A percentile compares a stretch with the other conserved stretches of the same genome.
These are phyloP conservation scores for Trichoderma pleuroti DNA, from an alignment of 2,329 filamentous ascomycete species.

Conservation along the genomic window DNA sequence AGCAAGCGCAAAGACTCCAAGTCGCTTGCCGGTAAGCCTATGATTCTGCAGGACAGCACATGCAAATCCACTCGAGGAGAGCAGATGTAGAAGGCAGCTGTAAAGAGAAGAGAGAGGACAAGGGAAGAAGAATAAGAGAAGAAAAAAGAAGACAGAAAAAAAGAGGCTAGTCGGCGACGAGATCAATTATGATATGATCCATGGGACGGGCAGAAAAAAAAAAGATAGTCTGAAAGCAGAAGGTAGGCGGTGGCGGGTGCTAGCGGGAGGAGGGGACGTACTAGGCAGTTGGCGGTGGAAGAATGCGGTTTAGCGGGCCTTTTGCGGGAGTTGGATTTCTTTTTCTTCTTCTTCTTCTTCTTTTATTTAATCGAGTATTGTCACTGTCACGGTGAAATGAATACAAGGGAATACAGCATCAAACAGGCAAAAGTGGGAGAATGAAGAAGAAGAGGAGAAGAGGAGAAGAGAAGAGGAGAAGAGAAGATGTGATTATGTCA, in stretches of 20 bases:
- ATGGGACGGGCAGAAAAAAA: constrained; percentile 10
- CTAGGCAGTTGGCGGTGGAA: neutral
- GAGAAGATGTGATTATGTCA: too few species aligned
- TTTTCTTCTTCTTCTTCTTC: neutral
- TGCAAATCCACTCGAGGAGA: constrained; percentile 23
- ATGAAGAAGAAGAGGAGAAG: neutral
- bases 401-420: neutral
- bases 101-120: neutral
- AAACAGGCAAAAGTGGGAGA: neutral
- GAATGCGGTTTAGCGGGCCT: neutral
- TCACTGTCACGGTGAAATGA: neutral
- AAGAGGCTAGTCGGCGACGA: neutral
- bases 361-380: neutral
- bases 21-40: constrained; percentile 55
- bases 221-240: constrained; percentile 7
- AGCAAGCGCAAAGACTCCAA: constrained; percentile 67
- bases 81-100: constrained; percentile 22
- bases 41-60: constrained; percentile 40
- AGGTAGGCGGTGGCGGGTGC: constrained; percentile 4
- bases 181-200: neutral
- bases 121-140: neutral
- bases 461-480: neutral
- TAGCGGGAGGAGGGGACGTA: neutral
- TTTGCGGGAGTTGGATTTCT: neutral
- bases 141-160: neutral